Evolutionary conservation across 2,329 filamentous ascomycete genomes (phyloP).

Genomic region (Scedosporium minutisporum): DNA sequence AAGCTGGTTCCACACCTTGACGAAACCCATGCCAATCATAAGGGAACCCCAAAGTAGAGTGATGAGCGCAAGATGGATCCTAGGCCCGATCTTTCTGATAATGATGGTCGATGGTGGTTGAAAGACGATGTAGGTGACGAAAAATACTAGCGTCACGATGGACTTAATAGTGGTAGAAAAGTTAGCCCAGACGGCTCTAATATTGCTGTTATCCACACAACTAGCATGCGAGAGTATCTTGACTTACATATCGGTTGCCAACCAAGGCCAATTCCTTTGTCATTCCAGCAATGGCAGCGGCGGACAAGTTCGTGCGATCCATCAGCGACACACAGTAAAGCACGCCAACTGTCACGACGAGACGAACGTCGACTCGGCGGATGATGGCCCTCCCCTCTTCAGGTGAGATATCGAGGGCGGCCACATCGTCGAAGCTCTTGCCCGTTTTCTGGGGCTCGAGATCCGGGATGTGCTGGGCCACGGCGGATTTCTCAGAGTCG

Average conservation of each 20-base stretch:
- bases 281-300: slow-evolving; percentile 63
- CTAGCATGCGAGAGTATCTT: not conserved
- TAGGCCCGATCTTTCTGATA: slow-evolving; percentile 56
- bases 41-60: slow-evolving; percentile 48
- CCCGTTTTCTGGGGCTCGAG: not conserved
- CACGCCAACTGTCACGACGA: slow-evolving; percentile 51
- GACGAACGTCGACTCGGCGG: slow-evolving; percentile 55
- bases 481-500: not conserved
- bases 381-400: slow-evolving; percentile 60
- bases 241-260: slow-evolving; percentile 34
- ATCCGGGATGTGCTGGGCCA: not conserved
- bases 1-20: slow-evolving; percentile 39
- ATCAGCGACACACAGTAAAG: slow-evolving; percentile 70
- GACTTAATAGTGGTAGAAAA: slow-evolving; percentile 13
- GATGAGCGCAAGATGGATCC: slow-evolving; percentile 44
- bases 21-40: slow-evolving; percentile 60
- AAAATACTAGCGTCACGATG: slow-evolving; percentile 63
- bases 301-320: slow-evolving; percentile 69
- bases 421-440: not conserved
- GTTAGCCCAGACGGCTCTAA: not conserved
- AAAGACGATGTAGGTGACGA: slow-evolving; percentile 62
- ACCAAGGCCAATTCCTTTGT: slow-evolving; percentile 33
- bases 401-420: slow-evolving; percentile 29
- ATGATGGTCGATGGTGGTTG: slow-evolving; percentile 63
- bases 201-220: not conserved